These are phyloP conservation scores for Russula virescens DNA, from an alignment of 768 basidiomycete genomes.

Conservation along the genomic window DNA sequence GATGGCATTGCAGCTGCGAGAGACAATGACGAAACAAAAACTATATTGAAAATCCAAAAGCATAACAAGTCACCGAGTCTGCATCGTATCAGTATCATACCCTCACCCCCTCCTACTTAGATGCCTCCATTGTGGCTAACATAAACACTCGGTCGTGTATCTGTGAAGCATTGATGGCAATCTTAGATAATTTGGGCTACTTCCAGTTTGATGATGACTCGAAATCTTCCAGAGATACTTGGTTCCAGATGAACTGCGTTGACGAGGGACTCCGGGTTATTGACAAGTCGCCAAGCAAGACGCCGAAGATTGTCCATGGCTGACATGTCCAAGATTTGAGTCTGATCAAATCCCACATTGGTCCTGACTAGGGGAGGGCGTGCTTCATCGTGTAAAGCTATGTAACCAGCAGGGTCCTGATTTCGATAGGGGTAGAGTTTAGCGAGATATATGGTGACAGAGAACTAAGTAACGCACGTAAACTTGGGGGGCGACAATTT, in stretches of 20 bases:
- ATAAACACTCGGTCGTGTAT: no score
- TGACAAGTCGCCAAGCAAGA: neutral
- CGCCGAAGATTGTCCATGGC: neutral
- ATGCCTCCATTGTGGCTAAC: no score
- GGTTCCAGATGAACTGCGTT: neutral
- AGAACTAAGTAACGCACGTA: neutral
- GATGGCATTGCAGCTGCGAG: no score
- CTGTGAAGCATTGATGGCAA: no score
- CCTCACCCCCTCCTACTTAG: no score
- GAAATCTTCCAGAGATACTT: neutral
- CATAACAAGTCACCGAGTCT: no score
- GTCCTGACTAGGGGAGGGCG: neutral
- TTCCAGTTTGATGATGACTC: constrained; percentile 5
- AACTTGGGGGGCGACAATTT: neutral
- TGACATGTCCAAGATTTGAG: neutral
- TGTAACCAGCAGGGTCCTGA: neutral
- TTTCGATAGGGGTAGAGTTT: neutral
- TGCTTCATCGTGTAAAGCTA: neutral
- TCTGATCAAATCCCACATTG: neutral
- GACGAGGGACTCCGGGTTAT: neutral
- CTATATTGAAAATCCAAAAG: no score
- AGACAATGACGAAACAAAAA: no score
- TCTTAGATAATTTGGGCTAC: neutral
- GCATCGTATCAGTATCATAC: no score
- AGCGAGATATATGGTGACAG: neutral